A percentile compares a stretch with the other conserved stretches of the same genome.
These are phyloP conservation scores for Podospora bellae-mahoneyi DNA, from an alignment of 495 filamentous ascomycete genomes.

Conservation along the genomic window DNA sequence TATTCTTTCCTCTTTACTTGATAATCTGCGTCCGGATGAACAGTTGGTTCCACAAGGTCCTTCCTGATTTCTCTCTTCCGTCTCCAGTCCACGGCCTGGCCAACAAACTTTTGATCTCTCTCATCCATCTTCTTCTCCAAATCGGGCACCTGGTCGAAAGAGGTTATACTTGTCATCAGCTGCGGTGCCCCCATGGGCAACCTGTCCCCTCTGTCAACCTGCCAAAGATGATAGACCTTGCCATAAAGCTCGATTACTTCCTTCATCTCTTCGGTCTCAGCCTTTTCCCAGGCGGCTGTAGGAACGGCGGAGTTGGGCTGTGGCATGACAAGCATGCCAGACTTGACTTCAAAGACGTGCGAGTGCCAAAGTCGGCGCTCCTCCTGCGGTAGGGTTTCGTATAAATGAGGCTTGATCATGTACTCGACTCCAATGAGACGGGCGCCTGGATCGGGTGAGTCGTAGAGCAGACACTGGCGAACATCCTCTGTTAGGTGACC, in stretches of 20 bases:
- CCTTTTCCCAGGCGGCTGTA: conserved; percentile 65
- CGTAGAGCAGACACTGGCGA: conserved; percentile 86
- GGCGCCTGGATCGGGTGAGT: conserved; percentile 60
- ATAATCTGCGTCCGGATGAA: conserved; percentile 49
- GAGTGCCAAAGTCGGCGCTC: conserved; percentile 77
- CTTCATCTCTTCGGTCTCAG: conserved; percentile 78
- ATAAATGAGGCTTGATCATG: conserved; percentile 77
- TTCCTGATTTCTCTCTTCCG: conserved; percentile 62
- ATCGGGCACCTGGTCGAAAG: conserved; percentile 53
- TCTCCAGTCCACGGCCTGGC: conserved; percentile 48
- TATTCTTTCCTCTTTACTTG: not conserved
- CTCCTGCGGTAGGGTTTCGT: conserved; percentile 55
- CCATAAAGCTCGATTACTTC: conserved; percentile 69
- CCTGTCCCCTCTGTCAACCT: conserved; percentile 74
- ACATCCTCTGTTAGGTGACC: conserved; percentile 66
- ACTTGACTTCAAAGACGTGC: conserved; percentile 85
- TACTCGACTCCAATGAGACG: conserved; percentile 86
- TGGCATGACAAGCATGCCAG: conserved; percentile 83
- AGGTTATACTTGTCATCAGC: conserved; percentile 73
- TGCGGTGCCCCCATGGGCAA: conserved; percentile 71
- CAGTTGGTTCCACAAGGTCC: conserved; percentile 53
- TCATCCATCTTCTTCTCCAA: conserved; percentile 59
- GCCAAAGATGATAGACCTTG: conserved; percentile 91
- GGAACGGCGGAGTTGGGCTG: conserved; percentile 49
- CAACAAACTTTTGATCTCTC: conserved; percentile 61